Conservation (phyloP, 495 filamentous ascomycete genomes). For the Daldinia decipiens region DNA sequence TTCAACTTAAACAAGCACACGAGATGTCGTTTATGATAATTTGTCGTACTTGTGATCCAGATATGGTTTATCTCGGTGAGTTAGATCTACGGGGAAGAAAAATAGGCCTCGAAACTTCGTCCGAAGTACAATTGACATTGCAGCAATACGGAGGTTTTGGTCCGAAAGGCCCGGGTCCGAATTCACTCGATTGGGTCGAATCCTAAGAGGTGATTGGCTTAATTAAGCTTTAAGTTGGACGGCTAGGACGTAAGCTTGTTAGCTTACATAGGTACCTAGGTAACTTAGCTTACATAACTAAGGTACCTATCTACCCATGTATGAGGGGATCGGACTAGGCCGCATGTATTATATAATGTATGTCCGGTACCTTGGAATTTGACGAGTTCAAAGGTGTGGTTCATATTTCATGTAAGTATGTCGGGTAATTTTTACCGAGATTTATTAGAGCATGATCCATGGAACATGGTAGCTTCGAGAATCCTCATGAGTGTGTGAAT, state of each 20-base stretch:
- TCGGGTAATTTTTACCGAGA: constrained; percentile 7
- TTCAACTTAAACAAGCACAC: too few relatives aligned
- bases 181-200: constrained; percentile 19
- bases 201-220: constrained; percentile 14
- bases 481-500: constrained; percentile 10
- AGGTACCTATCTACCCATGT: too few relatives aligned
- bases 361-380: not conserved
- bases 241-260: not conserved
- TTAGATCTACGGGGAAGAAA: too few relatives aligned
- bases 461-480: constrained; percentile 29
- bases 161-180: constrained; percentile 10
- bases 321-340: not conserved
- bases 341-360: not conserved
- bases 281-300: too few relatives aligned
- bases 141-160: constrained; percentile 22
- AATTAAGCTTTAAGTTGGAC: not conserved
- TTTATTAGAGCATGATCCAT: not conserved
- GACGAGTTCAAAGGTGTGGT: not conserved
- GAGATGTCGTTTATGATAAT: too few relatives aligned
- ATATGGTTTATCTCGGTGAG: too few relatives aligned
- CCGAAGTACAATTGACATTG: not conserved
- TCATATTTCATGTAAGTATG: constrained; percentile 5
- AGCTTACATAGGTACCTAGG: not conserved
- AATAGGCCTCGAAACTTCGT: too few relatives aligned
- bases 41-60: too few relatives aligned